Base-by-base conservation (phyloP, 768 basidiomycete genomes). In the Cytidiella melzeri region DNA sequence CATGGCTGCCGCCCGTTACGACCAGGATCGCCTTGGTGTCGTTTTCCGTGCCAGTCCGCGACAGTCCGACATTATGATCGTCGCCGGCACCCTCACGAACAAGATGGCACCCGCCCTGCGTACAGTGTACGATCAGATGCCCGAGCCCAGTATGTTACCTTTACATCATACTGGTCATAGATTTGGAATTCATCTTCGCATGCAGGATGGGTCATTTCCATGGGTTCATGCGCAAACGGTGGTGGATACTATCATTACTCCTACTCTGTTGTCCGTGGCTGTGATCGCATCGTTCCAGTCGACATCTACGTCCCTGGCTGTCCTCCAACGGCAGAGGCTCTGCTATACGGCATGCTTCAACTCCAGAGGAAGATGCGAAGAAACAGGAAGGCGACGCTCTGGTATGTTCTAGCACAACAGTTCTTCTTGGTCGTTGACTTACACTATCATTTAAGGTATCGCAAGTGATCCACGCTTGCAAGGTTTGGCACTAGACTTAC, bases 181-280 rank as follows among this genome's bases (percentile, higher is more conserved):
- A 34, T 34, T 7, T 34, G 30, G 37, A 45, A 45, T 34, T 43
- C 45, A 26, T 20, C 41, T 26, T 41, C 25, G 19, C 36, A 37
- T 28, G 30, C 49, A 82, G 88, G 95, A 62, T 99, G 96, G 96
- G 96, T 99, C 50, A 88, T 99, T 63, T 98, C 95, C 21, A 98
- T 99, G 96, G 96, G 96, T 41, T 97, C 95, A 4, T 99, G 96
- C 67, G 96, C 96, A 15, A 98, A 98, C 66, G 96, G 96, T 25
- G 92, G 93, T 48, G 93, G 92, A 13, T 94, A 93, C 73, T 93
- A 94, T 67, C 93, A 95, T 70, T 96, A 97, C 68, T 96, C 95
- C 23, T 99, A 99, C 70, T 93, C 94, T 24, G 96, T 99, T 54
- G 96, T 98, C 30, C 84, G 96, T 41, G 96, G 96, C 13, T 98